Percentiles rank a stretch among this genome's conserved stretches.
phyloP scores from a whole-genome alignment of 805 yeast species.

The Candida sonorensis region DNA sequence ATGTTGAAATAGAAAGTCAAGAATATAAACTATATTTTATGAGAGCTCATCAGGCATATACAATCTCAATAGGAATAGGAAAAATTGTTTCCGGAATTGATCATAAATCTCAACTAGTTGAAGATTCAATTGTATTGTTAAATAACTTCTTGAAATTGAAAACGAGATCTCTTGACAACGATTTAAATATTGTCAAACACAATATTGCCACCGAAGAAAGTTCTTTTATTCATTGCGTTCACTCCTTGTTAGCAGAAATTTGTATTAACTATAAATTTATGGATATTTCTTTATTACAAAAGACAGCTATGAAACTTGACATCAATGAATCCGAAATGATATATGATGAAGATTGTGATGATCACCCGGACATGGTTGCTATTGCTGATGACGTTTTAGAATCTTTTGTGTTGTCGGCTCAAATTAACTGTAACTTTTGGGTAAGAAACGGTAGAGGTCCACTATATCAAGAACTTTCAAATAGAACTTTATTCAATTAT shows the following conservation, averaged over 20 bases:
- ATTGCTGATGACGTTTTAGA: conserved; percentile 54
- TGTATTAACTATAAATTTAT: conserved; percentile 29
- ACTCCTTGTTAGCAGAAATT: conserved; percentile 45
- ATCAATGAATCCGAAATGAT: conserved; percentile 3
- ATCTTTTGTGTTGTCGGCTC: conserved; percentile 54
- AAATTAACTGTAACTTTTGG: conserved; percentile 63
- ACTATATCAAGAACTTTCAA: conserved; percentile 14
- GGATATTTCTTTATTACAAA: conserved; percentile 10
- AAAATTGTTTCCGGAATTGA: conserved; percentile 18
- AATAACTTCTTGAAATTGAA: conserved; percentile 27
- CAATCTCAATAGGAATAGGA: conserved; percentile 20
- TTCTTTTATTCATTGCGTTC: conserved; percentile 55
- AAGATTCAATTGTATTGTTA: conserved; percentile 30
- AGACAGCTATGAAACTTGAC: conserved; percentile 7
- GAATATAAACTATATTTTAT: conserved; percentile 45
- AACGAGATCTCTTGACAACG: conserved; percentile 21
- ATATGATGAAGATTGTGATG: conserved; percentile 7
- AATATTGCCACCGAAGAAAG: conserved; percentile 39
- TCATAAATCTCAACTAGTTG: conserved; percentile 13
- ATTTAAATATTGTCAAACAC: conserved; percentile 22
- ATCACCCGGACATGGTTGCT: conserved; percentile 30
- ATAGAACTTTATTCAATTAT: conserved; percentile 14
- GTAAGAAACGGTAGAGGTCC: conserved; percentile 56
- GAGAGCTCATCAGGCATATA: conserved; percentile 20
- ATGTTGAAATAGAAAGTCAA: conserved; percentile 52